Base-by-base conservation (phyloP, 495 filamentous ascomycete genomes). In the Cudoniella acicularis region DNA sequence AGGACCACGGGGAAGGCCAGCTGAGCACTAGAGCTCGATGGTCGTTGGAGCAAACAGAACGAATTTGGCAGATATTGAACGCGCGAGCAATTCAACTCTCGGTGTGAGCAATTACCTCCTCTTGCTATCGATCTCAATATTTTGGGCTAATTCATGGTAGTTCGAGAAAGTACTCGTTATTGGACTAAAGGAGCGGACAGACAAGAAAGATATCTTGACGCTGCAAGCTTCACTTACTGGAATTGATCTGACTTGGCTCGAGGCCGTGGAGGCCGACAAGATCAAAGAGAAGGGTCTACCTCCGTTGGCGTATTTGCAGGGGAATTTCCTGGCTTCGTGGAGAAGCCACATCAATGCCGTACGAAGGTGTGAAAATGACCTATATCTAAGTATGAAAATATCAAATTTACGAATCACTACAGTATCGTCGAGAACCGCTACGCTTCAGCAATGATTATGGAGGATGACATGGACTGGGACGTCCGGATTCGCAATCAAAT, bases 401-500 rank as follows among this genome's bases (percentile, higher is more conserved):
- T 13, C 30, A 36, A 36, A 6, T 13, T 36, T 6, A 36, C 30
- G 13, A 36, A 6, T 36, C 13, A 6, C 30, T 47, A 42, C 36
- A 73, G 69, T 22, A 69, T 75, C 9, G 67, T 78, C 42, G 67
- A 74, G 27, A 73, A 77, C n/a, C 66, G 72, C 46, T 68, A 73
- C 27, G 65, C 68, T 42, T 64, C 69, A n/a, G 76, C 75, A 3
- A 66, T 79, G 17, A 68, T 79, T n/a, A 67, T 79, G 56, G 76
- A 79, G 64, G 75, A 75, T 57, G 76, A 79, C 52, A 69, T 74
- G 56, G 76, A 79, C 54, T 79, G 72, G 72, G 76, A 79, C 59
- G 69, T 75, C 36, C 70, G 72, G 9, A 69, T 78, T n/a, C 72
- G 72, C 47, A 60, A 67, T 1, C 70, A 76, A n/a, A 46, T 73